Conservation (phyloP, 306 rosid species). For the Fragaria iinumae region DNA sequence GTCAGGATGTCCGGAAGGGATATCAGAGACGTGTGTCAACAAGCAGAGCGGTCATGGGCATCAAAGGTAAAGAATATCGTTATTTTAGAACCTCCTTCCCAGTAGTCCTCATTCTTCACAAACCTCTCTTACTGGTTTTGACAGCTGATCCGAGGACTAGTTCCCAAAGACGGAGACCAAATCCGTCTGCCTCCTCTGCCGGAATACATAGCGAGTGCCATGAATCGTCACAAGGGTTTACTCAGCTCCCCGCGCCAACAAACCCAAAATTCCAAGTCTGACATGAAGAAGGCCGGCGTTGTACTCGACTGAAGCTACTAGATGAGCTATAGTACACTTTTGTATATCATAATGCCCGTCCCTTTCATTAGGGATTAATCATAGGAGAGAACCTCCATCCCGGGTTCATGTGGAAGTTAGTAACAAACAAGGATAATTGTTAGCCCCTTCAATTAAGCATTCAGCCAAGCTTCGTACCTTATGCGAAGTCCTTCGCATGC, state of each 20-base stretch:
- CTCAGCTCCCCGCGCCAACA: constrained; percentile 18
- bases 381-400: too few relatives aligned
- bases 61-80: constrained; percentile 57
- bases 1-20: constrained; percentile 96
- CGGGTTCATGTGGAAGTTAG: too few relatives aligned
- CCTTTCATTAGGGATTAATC: too few relatives aligned
- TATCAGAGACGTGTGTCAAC: constrained; percentile 80
- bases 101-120: not conserved
- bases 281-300: constrained; percentile 24
- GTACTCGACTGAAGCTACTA: constrained; percentile 17
- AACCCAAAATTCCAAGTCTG: constrained; percentile 4
- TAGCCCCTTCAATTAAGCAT: too few relatives aligned
- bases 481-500: too few relatives aligned
- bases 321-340: not conserved
- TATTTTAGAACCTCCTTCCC: not conserved
- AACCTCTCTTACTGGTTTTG: constrained; percentile 20
- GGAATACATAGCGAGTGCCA: constrained; percentile 42
- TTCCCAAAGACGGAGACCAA: constrained; percentile 35
- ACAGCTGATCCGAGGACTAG: constrained; percentile 62
- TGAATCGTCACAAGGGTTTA: constrained; percentile 33
- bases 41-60: constrained; percentile 96
- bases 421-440: too few relatives aligned
- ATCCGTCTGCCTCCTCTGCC: constrained; percentile 38
- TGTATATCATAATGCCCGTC: too few relatives aligned
- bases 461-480: too few relatives aligned